phyloP scores from a whole-genome alignment of 2,329 filamentous ascomycete species.

The Colletotrichum plurivorum region DNA sequence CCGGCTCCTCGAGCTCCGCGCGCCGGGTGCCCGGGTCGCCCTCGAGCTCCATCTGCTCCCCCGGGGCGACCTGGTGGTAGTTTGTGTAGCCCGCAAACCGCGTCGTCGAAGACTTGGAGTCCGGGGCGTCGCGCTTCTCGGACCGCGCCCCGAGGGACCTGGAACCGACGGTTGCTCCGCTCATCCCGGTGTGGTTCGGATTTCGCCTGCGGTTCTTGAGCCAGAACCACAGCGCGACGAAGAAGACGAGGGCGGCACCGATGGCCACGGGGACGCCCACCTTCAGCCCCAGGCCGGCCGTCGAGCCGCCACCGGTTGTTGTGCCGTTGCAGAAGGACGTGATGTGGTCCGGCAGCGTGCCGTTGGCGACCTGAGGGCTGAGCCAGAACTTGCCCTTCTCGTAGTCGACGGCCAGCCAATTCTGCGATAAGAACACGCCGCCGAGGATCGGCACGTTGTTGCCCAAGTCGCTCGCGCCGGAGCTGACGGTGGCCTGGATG shows the following conservation, averaged over 20 bases:
- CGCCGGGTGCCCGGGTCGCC: constrained; percentile 20
- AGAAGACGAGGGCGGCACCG: constrained; percentile 16
- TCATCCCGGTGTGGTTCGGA: background rate
- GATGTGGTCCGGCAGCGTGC: constrained; percentile 30
- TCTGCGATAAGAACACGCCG: constrained; percentile 41
- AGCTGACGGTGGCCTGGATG: constrained; percentile 29
- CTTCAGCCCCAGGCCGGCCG: constrained; percentile 15
- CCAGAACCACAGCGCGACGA: constrained; percentile 28
- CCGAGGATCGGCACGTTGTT: constrained; percentile 39
- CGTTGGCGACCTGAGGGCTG: constrained; percentile 37
- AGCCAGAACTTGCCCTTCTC: constrained; percentile 39
- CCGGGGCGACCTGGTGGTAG: constrained; percentile 16
- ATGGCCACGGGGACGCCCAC: constrained; percentile 30
- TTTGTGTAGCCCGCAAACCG: constrained; percentile 19
- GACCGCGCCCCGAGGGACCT: constrained; percentile 25
- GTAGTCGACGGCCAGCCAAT: constrained; percentile 40
- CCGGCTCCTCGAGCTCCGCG: constrained; percentile 30
- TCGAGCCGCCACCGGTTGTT: background rate
- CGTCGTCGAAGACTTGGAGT: constrained; percentile 34
- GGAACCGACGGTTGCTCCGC: background rate
- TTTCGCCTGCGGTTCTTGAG: constrained; percentile 22
- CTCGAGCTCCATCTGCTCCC: constrained; percentile 32
- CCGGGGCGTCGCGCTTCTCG: constrained; percentile 36
- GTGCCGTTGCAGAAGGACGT: constrained; percentile 34
- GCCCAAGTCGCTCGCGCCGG: constrained; percentile 38